Evolutionary conservation across 306 rosid species (phyloP).

Genomic region (Casuarina cunninghamiana): DNA sequence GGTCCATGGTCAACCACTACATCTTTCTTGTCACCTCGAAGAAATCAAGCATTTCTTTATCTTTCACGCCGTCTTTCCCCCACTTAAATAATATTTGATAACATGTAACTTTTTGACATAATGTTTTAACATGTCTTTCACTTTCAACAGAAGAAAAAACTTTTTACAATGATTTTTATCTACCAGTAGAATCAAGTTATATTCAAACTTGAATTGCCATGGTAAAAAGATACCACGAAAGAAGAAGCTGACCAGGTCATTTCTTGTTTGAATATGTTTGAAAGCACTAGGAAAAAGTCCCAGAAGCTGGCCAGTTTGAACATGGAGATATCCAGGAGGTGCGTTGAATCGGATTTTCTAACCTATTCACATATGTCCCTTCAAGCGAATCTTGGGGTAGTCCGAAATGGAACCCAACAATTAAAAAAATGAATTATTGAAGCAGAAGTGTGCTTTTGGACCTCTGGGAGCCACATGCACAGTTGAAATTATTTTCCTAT

Average conservation of each 20-base stretch:
- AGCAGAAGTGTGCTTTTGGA: slow-evolving; percentile 21
- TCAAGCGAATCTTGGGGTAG: slow-evolving; percentile 39
- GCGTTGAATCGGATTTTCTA: not conserved
- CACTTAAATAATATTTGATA: too few species aligned
- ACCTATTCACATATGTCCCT: slow-evolving; percentile 19
- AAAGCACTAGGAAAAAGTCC: not conserved
- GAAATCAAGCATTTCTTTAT: not conserved
- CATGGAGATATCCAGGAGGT: not conserved
- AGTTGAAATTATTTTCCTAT: slow-evolving; percentile 1
- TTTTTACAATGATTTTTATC: too few species aligned
- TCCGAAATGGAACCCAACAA: slow-evolving; percentile 24
- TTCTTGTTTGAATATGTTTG: too few species aligned
- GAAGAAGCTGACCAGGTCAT: too few species aligned
- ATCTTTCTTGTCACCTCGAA: not conserved
- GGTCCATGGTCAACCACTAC: slow-evolving; percentile 8
- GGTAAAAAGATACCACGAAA: too few species aligned
- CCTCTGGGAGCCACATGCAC: slow-evolving; percentile 21
- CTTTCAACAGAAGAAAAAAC: too few species aligned
- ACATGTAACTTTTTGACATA: too few species aligned
- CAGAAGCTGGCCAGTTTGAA: not conserved
- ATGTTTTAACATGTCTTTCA: too few species aligned
- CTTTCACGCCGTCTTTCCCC: not conserved
- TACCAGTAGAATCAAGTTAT: too few species aligned
- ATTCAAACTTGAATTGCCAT: too few species aligned
- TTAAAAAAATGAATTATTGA: slow-evolving; percentile 32